Conservation (phyloP, 73 alveolate genomes). For the Stentor coeruleus region DNA sequence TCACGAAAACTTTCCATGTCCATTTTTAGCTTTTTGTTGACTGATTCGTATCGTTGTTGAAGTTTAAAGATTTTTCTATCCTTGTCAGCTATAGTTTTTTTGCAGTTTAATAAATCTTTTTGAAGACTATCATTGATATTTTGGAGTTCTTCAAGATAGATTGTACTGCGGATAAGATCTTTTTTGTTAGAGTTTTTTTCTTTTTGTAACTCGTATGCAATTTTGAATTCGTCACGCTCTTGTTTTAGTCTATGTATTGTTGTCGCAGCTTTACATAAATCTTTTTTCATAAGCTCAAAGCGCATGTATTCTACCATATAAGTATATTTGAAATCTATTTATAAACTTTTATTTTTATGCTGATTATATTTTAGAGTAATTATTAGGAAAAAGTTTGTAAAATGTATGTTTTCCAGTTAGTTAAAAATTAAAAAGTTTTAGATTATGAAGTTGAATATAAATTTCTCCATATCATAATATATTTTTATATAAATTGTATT, state of each 20-base stretch:
- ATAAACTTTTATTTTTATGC: no score
- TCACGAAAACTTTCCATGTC: not conserved
- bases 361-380: no score
- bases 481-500: no score
- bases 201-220: not conserved
- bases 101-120: not conserved
- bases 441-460: no score
- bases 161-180: not conserved
- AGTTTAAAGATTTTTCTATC: not conserved
- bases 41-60: not conserved
- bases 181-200: not conserved
- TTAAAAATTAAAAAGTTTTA: no score
- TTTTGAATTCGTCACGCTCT: not conserved
- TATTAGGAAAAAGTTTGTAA: no score
- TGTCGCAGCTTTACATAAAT: not conserved
- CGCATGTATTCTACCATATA: not conserved
- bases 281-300: not conserved
- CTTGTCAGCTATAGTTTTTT: not conserved
- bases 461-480: no score
- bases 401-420: no score
- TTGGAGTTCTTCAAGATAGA: not conserved
- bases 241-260: not conserved
- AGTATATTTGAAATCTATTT: no score
- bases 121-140: not conserved
- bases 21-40: no score